Evolutionary conservation across 148 eudicot genomes (phyloP), one percentile per base, ranked within the genome.

Genomic region (Amaranthus palmeri): DNA sequence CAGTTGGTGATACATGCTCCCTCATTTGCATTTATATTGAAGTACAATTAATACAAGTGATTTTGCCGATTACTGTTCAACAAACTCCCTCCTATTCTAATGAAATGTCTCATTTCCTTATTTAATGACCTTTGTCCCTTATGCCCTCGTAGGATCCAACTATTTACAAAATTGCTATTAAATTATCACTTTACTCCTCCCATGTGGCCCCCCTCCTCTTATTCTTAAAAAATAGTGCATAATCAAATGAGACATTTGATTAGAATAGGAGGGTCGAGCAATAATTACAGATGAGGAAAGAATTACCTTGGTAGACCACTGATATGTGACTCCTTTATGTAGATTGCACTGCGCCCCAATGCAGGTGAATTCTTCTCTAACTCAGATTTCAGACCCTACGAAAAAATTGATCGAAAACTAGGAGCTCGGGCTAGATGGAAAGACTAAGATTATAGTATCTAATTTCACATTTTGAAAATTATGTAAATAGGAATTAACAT

Each of bases 371-470:
- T 88, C 76, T 91, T 95, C 76, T 89, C 97, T 67, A 95, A 77
- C 74, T 91, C 96, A 67, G 93, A 89, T 83, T 91, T 95, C 52
- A 95, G 79, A 73, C 86, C 98, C 98, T 95, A 86, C 72, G 79
- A 55, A 53, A 12, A 64, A 43, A 25, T 25, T 25, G 36, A 25
- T 25, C 36, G 53, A 70, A 40, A 70, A 14, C 9, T 10, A 51
- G 36, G 25, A 74, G 11, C 51, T 8, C 49, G 42, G 58, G 45
- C n/a, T 11, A 58, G 59, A 41, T 41, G 15, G 5, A 11, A 42
- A 8, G 9, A 55, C 25, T 47, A 55, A 15, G n/a, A 54, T 43
- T 42, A 60, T 50, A 51, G 7, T 10, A 42, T 17, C 4, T n/a
- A 0, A 48, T 17, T 11, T 42, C 52, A 53, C 13, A 10, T 13